Percentiles rank a stretch among this genome's conserved stretches.
Conservation (phyloP, 768 basidiomycete species). For the Mrakia frigida region DNA sequence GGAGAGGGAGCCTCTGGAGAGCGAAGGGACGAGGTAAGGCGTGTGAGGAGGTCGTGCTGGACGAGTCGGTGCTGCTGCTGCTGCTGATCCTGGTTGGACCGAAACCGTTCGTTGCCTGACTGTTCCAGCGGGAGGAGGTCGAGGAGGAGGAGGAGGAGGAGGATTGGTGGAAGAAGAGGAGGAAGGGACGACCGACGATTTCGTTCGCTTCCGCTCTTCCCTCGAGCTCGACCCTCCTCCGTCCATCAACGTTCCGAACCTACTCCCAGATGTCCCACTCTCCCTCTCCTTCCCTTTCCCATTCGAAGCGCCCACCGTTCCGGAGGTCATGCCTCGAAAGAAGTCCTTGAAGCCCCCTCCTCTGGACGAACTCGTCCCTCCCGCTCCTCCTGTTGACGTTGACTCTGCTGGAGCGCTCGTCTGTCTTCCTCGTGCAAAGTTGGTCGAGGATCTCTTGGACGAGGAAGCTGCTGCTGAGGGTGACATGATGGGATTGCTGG, state of each 20-base stretch:
- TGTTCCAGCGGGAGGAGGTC: not conserved
- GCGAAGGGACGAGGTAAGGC: conserved; percentile 60
- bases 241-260: not conserved
- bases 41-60: conserved; percentile 43
- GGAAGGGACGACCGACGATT: not conserved
- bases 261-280: not conserved
- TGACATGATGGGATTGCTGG: not conserved
- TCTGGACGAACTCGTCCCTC: not conserved
- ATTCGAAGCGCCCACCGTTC: not conserved
- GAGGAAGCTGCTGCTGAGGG: not conserved
- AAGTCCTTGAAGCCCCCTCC: not conserved
- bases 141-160: not conserved
- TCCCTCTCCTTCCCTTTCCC: not conserved
- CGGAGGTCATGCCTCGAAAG: not conserved
- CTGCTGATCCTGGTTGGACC: not conserved
- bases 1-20: conserved; percentile 66
- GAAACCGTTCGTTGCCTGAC: not conserved
- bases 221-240: not conserved
- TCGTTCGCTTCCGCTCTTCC: not conserved
- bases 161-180: not conserved
- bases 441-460: not conserved
- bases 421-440: not conserved
- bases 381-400: not conserved
- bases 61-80: not conserved
- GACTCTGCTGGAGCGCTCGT: not conserved